phyloP scores from a whole-genome alignment of 176 grass and related monocot genomes.

The Phoenix roebelenii region DNA sequence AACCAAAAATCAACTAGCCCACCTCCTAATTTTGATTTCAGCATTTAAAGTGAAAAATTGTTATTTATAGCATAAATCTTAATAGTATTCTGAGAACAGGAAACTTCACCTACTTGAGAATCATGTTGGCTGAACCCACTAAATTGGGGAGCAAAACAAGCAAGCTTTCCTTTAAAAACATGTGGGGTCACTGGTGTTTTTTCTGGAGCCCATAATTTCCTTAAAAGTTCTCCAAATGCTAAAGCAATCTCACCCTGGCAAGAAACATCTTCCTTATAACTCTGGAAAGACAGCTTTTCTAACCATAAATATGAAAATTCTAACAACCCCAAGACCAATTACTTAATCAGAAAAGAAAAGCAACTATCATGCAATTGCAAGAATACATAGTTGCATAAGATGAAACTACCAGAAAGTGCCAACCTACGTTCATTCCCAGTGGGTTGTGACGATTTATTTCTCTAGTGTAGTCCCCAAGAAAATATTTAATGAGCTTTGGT shows the following conservation, averaged over 20 bases:
- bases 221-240: slow-evolving; percentile 83
- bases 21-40: too few species aligned
- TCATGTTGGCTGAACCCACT: slow-evolving; percentile 98
- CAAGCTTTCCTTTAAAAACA: slow-evolving; percentile 78
- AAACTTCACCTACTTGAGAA: slow-evolving; percentile 58
- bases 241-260: slow-evolving; percentile 91
- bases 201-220: slow-evolving; percentile 61
- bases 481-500: slow-evolving; percentile 77
- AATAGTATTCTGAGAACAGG: background rate
- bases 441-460: slow-evolving; percentile 81
- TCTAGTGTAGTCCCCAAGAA: slow-evolving; percentile 70
- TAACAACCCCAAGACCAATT: background rate
- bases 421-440: slow-evolving; percentile 84
- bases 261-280: slow-evolving; percentile 14
- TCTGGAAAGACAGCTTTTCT: too few species aligned
- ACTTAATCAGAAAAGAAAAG: background rate
- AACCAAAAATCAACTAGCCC: slow-evolving; percentile 1
- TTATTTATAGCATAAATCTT: background rate
- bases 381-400: too few species aligned
- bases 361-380: background rate
- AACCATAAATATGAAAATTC: background rate
- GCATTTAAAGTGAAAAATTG: too few species aligned
- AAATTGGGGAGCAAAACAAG: slow-evolving; percentile 86
- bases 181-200: slow-evolving; percentile 49
- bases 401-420: too few species aligned